These are phyloP conservation scores for Annona squamosa DNA, from an alignment of 164 flowering plant species.

Conservation along the genomic window DNA sequence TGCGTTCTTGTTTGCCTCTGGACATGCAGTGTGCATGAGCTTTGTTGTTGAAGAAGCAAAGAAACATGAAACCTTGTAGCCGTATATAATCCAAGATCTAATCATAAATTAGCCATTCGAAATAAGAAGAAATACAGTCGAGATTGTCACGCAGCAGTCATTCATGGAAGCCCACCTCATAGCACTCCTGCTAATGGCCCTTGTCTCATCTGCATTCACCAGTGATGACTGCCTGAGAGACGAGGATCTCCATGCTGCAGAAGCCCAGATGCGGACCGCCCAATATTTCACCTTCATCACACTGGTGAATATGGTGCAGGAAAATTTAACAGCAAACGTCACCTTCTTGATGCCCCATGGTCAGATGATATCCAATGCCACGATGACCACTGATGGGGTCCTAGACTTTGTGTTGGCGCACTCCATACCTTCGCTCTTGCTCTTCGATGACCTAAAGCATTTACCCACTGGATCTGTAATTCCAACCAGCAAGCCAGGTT, in stretches of 20 bases:
- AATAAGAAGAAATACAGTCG: slow-evolving; percentile 1
- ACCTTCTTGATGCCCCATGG: slow-evolving; percentile 93
- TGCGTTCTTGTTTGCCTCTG: not conserved
- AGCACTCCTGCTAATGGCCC: slow-evolving; percentile 15
- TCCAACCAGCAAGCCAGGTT: slow-evolving; percentile 40
- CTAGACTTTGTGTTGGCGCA: slow-evolving; percentile 55
- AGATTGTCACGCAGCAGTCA: not conserved
- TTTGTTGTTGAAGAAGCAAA: slow-evolving; percentile 31
- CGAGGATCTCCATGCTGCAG: slow-evolving; percentile 39
- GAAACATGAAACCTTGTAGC: slow-evolving; percentile 30
- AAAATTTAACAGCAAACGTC: slow-evolving; percentile 36
- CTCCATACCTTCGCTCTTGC: slow-evolving; percentile 64
- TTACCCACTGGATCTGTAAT: slow-evolving; percentile 59
- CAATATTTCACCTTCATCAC: slow-evolving; percentile 67
- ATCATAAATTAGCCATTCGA: not conserved
- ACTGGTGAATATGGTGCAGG: slow-evolving; percentile 55
- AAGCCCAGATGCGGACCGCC: slow-evolving; percentile 63
- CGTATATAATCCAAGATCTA: slow-evolving; percentile 12
- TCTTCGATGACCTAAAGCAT: slow-evolving; percentile 41
- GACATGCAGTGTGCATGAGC: slow-evolving; percentile 30
- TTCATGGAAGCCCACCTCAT: slow-evolving; percentile 15
- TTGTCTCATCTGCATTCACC: slow-evolving; percentile 18
- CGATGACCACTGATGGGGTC: slow-evolving; percentile 21
- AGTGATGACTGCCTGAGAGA: slow-evolving; percentile 4
- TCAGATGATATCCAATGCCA: slow-evolving; percentile 29